A percentile compares a stretch with the other conserved stretches of the same genome.
phyloP scores from a whole-genome alignment of 805 yeast species.

The Schwanniomyces yamadae region DNA sequence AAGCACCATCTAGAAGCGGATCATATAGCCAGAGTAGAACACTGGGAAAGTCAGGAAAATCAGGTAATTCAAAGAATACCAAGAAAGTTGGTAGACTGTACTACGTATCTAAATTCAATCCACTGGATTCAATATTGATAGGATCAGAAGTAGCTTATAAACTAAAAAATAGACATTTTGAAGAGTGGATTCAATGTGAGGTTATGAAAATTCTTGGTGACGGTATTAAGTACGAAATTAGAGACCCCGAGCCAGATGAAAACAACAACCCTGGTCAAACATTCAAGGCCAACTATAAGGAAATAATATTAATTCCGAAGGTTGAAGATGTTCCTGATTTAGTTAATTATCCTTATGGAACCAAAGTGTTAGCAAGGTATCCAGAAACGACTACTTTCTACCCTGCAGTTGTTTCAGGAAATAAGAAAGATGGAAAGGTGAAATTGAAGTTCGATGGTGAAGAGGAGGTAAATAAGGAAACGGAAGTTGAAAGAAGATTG shows the following conservation, averaged over 20 bases:
- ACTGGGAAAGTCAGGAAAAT: conserved; percentile 6
- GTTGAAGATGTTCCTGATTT: conserved; percentile 39
- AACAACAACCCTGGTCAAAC: conserved; percentile 82
- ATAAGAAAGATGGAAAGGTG: conserved; percentile 72
- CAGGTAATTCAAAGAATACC: conserved; percentile 14
- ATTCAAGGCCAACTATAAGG: conserved; percentile 80
- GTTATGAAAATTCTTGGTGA: conserved; percentile 76
- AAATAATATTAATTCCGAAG: conserved; percentile 70
- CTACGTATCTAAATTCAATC: conserved; percentile 56
- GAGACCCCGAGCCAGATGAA: conserved; percentile 98
- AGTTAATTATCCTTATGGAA: conserved; percentile 64
- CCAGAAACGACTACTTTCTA: conserved; percentile 98
- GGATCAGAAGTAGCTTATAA: conserved; percentile 90
- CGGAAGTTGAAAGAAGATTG: conserved; percentile 81
- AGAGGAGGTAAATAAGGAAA: conserved; percentile 93
- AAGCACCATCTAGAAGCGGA: conserved; percentile 8
- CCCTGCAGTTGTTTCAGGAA: conserved; percentile 86
- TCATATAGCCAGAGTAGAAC: conserved; percentile 5
- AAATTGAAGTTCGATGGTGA: conserved; percentile 90
- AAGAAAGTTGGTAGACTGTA: conserved; percentile 44
- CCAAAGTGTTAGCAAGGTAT: conserved; percentile 86
- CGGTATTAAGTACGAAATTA: conserved; percentile 78
- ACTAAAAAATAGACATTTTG: conserved; percentile 65
- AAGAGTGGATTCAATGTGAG: conserved; percentile 96
- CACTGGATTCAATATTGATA: conserved; percentile 53